These are phyloP conservation scores for Zopfochytrium polystomum DNA, from an alignment of 371 early-diverging fungal genomes.

Conservation along the genomic window DNA sequence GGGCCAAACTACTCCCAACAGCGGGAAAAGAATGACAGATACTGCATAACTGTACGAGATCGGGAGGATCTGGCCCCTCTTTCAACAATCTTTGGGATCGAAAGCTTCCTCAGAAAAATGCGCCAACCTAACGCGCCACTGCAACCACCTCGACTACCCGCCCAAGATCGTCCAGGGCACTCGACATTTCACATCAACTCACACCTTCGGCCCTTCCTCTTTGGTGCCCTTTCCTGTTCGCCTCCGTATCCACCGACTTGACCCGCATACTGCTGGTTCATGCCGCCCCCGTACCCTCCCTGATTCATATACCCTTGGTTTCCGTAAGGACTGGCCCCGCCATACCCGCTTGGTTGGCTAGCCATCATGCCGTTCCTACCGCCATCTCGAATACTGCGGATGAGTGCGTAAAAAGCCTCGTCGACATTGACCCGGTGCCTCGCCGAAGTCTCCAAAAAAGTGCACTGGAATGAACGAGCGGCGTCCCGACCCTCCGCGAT, in stretches of 20 bases:
- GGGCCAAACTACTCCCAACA: no score
- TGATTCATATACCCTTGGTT: constrained; percentile 11
- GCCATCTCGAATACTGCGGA: neutral
- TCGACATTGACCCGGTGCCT: constrained; percentile 57
- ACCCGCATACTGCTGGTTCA: neutral
- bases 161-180: no score
- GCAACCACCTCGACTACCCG: no score
- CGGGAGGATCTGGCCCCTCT: no score
- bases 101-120: no score
- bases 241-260: neutral
- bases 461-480: constrained; percentile 42
- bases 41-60: no score
- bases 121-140: no score
- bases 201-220: neutral
- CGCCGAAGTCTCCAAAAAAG: constrained; percentile 60
- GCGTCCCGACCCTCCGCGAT: constrained; percentile 62
- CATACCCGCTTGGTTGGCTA: neutral
- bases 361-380: neutral
- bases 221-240: constrained; percentile 4
- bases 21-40: no score
- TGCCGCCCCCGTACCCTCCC: constrained; percentile 12
- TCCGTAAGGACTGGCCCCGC: neutral
- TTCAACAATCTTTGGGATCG: no score
- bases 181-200: no score
- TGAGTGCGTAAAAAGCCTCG: constrained; percentile 8